Evolutionary conservation across 139 green algal species (phyloP).

Genomic region (Volvox africanus): DNA sequence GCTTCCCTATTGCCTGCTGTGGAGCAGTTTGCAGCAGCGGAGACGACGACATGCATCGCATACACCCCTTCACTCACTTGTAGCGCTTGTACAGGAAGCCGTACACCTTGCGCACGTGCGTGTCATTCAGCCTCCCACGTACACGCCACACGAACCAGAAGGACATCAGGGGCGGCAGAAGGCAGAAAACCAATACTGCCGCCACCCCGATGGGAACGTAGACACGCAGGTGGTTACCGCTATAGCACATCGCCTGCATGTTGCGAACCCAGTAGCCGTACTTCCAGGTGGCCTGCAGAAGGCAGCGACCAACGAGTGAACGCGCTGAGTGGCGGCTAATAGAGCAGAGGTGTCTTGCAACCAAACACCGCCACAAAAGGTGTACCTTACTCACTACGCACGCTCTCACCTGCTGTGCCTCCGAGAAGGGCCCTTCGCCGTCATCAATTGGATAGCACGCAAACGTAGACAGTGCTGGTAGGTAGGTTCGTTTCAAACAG

Average conservation of each 20-base stretch:
- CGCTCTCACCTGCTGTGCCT: neutral
- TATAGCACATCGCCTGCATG: slow-evolving; percentile 23
- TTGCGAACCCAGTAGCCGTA: slow-evolving; percentile 40
- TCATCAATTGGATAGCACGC: slow-evolving; percentile 34
- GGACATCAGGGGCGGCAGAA: slow-evolving; percentile 10
- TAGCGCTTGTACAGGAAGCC: slow-evolving; percentile 55
- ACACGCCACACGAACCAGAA: slow-evolving; percentile 37
- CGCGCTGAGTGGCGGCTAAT: neutral
- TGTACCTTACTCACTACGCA: neutral
- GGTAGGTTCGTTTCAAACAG: neutral
- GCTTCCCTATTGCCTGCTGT: no score
- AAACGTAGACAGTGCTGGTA: slow-evolving; percentile 18
- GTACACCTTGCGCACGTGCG: slow-evolving; percentile 18
- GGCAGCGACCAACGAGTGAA: neutral
- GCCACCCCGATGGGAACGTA: slow-evolving; percentile 34
- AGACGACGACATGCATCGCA: no score
- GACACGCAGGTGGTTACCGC: neutral
- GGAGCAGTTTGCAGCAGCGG: no score
- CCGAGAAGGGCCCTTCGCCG: neutral
- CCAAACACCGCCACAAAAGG: neutral
- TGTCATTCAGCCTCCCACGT: neutral
- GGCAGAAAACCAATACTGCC: slow-evolving; percentile 35
- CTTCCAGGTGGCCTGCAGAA: slow-evolving; percentile 5
- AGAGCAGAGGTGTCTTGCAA: neutral
- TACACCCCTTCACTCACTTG: slow-evolving; percentile 14